A percentile compares a stretch with the other conserved stretches of the same genome.
Evolutionary conservation across 1,284 basidiomycete species (phyloP).

Genomic region (Hemileccinum hortonii): DNA sequence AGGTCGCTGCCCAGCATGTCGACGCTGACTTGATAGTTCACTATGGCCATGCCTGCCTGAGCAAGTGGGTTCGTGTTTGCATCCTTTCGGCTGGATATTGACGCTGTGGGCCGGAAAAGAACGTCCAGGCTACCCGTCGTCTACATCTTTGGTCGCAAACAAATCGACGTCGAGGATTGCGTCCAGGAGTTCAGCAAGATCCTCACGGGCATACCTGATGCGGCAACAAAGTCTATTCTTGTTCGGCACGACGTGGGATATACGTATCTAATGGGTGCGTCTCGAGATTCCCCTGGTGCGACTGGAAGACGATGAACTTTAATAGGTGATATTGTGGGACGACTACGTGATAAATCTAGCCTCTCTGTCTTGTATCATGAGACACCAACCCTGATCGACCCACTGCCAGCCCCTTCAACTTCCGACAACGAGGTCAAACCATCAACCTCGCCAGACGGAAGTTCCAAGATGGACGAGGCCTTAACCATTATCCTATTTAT

Average conservation of each 20-base stretch:
- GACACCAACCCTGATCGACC: constrained; percentile 19
- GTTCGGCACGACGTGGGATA: constrained; percentile 84
- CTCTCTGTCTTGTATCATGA: constrained; percentile 20
- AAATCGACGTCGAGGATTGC: constrained; percentile 53
- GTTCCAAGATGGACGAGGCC: constrained; percentile 1
- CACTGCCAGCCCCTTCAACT: constrained; percentile 3
- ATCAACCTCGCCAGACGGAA: neutral
- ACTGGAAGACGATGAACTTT: neutral
- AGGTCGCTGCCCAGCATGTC: constrained; percentile 93
- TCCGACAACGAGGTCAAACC: neutral
- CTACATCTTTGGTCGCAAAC: constrained; percentile 80
- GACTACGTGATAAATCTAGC: constrained; percentile 27
- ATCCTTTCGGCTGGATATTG: neutral
- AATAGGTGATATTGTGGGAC: constrained; percentile 39
- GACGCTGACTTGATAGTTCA: constrained; percentile 92
- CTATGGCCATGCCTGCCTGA: constrained; percentile 96
- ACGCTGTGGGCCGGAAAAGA: constrained; percentile 40
- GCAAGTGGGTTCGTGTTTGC: constrained; percentile 54
- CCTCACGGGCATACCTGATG: constrained; percentile 21
- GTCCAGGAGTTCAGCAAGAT: constrained; percentile 43
- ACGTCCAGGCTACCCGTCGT: constrained; percentile 80
- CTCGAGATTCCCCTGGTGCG: neutral
- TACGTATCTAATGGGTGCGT: constrained; percentile 64
- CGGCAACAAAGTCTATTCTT: constrained; percentile 36
- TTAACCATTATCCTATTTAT: constrained; percentile 70